phyloP scores from a whole-genome alignment of 768 basidiomycete genomes.

The Lactifluus volemus region DNA sequence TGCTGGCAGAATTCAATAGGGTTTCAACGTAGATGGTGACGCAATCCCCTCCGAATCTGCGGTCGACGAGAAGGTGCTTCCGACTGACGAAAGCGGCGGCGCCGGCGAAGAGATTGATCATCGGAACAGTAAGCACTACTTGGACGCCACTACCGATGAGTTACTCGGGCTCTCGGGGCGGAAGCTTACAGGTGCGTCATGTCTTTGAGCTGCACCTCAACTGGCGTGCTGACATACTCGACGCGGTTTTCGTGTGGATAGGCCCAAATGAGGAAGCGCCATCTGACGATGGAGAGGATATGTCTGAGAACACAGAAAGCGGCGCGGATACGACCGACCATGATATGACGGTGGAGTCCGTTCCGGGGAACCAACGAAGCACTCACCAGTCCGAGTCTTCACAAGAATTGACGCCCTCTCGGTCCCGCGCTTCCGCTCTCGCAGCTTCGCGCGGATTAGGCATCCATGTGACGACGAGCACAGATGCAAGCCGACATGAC shows the following conservation, averaged over 20 bases:
- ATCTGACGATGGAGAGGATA: constrained; percentile 62
- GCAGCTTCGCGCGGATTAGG: constrained; percentile 19
- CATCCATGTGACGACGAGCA: constrained; percentile 10
- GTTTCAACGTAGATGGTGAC: constrained; percentile 76
- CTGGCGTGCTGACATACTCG: constrained; percentile 24
- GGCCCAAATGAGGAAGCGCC: constrained; percentile 46
- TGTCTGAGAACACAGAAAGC: constrained; percentile 63
- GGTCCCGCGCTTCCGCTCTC: constrained; percentile 13
- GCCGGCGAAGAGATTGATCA: constrained; percentile 40
- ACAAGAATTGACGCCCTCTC: constrained; percentile 23
- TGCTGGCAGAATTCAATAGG: constrained; percentile 87
- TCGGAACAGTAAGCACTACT: constrained; percentile 79
- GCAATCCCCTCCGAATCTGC: constrained; percentile 22
- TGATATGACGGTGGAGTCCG: constrained; percentile 28
- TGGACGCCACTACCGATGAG: constrained; percentile 74
- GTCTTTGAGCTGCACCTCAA: background rate
- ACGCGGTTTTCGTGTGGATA: constrained; percentile 24
- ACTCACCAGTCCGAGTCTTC: constrained; percentile 29
- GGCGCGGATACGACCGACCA: constrained; percentile 64
- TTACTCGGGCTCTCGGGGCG: constrained; percentile 72
- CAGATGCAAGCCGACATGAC: constrained; percentile 22
- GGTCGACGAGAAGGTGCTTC: constrained; percentile 10
- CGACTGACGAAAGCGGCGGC: constrained; percentile 17
- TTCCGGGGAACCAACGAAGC: constrained; percentile 19
- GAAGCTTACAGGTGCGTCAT: constrained; percentile 49